Base-by-base conservation (phyloP, 2,329 filamentous ascomycete genomes). In the Taxawa tesnikishii region DNA sequence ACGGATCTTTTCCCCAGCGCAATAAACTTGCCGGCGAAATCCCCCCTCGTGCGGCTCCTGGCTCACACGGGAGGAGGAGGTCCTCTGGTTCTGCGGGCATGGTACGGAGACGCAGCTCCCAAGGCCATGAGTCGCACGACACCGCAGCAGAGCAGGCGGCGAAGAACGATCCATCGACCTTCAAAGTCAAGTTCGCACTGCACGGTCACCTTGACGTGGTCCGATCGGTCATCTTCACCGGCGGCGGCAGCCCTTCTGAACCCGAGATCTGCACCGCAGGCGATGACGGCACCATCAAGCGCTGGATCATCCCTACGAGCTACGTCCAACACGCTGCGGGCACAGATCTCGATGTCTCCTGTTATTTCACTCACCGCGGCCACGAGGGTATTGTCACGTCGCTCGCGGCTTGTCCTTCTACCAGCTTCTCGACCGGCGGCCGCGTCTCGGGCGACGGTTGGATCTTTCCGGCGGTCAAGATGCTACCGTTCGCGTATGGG, bases 391-490 rank as follows among this genome's bases (percentile, higher is more conserved):
- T 85, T 3, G 87, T 98, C 3, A 81, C 92, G 25, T 84, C 75
- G 26, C 62, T 98, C 15, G 79, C 88, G 0, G 81, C 88, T 3
- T 94, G 84, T 68, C 85, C 84, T 2, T 79, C 83, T 2, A 82
- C 83, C 15, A 90, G 83, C 49, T 94, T 94, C 53, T 81, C 83
- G 6, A 92, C 84, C 12, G 83, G 87, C 21, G 85, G 87, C 5
- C 75, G 87, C 40, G 83, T 83, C 6, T 75, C 81, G 46, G 88
- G 88, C 18, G 90, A 96, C 46, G 90, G 90, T 16, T 98, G 90
- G 90, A 87, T 98, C 43, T 98, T 98, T 96, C 88, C 4, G 90
- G 90, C 38, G 90, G 90, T 4, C 85, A 94, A 54, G 90, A 98
- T 56, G 76, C 83, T 12, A 93, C 84, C 5, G 77, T 98, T 23